Conservation (phyloP, 2,329 filamentous ascomycete genomes). For the Apiospora sp. region DNA sequence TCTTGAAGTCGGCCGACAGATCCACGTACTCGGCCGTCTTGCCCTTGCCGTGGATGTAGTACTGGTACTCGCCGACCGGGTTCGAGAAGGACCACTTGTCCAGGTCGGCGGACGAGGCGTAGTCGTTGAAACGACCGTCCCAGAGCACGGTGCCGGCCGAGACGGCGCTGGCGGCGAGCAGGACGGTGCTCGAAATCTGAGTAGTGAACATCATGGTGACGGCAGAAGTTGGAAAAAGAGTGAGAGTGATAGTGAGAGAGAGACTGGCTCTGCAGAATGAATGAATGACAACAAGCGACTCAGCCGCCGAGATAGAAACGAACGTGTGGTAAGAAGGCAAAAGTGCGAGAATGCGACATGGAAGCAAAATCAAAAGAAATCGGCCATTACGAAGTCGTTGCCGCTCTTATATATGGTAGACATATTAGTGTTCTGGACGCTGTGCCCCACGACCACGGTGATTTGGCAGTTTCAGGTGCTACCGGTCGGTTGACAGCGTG, state of each 20-base stretch:
- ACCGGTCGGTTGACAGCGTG: neutral
- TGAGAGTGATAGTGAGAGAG: neutral
- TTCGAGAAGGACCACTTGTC: conserved; percentile 68
- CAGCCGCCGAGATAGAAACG: conserved; percentile 12
- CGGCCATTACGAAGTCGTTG: neutral
- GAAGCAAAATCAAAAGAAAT: neutral
- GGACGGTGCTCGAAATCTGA: conserved; percentile 18
- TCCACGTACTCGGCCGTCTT: conserved; percentile 66
- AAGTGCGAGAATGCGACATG: conserved; percentile 1
- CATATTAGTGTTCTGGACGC: neutral
- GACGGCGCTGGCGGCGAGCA: conserved; percentile 22
- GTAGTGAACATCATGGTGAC: conserved; percentile 17
- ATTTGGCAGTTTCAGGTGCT: conserved; percentile 20
- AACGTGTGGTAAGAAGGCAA: neutral
- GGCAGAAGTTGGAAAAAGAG: neutral
- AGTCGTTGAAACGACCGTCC: conserved; percentile 67
- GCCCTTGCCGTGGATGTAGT: conserved; percentile 74
- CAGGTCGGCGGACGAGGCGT: conserved; percentile 56
- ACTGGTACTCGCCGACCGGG: conserved; percentile 72
- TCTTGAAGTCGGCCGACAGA: conserved; percentile 66
- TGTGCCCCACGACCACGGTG: neutral
- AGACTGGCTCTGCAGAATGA: conserved; percentile 13
- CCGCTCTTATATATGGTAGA: neutral
- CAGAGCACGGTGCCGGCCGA: conserved; percentile 58
- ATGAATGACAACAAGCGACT: conserved; percentile 10